phyloP scores from a whole-genome alignment of 495 filamentous ascomycete species.

The Cryomyces minteri region DNA sequence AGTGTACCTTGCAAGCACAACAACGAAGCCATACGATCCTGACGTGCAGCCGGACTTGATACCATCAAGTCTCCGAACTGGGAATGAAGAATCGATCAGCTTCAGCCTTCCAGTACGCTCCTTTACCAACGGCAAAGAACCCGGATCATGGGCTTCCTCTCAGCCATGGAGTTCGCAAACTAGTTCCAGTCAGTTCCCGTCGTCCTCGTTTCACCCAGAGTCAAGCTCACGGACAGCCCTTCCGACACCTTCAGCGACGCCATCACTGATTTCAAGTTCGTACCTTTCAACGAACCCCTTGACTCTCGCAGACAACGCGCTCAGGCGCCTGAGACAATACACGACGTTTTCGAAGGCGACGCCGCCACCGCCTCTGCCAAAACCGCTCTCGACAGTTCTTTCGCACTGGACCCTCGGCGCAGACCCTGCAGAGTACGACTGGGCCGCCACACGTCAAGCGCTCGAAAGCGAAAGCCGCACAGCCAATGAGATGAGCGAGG shows the following conservation, averaged over 20 bases:
- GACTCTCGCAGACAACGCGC: neutral
- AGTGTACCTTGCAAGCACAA: constrained; percentile 7
- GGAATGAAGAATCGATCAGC: neutral
- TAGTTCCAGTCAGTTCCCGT: neutral
- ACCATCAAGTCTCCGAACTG: neutral
- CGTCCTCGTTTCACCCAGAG: constrained; percentile 4
- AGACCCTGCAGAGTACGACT: constrained; percentile 9
- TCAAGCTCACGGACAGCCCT: constrained; percentile 4
- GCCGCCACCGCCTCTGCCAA: neutral
- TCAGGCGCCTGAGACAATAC: constrained; percentile 6
- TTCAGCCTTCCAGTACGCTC: neutral
- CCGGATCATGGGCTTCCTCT: neutral
- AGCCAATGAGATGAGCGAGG: constrained; percentile 6
- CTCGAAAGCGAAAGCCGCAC: neutral
- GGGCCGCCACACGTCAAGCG: constrained; percentile 1
- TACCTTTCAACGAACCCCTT: neutral
- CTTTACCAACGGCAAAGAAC: neutral
- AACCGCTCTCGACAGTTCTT: constrained; percentile 3
- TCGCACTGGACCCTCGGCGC: constrained; percentile 7
- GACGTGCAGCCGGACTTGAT: neutral
- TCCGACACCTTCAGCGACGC: constrained; percentile 5
- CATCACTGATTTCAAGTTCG: constrained; percentile 3
- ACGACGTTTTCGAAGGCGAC: constrained; percentile 1
- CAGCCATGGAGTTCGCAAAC: neutral
- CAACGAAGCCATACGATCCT: neutral